Percentiles rank a stretch among this genome's conserved stretches.
These are phyloP conservation scores for Coniochaeta sp. DNA, from an alignment of 2,329 filamentous ascomycete species.

Conservation along the genomic window DNA sequence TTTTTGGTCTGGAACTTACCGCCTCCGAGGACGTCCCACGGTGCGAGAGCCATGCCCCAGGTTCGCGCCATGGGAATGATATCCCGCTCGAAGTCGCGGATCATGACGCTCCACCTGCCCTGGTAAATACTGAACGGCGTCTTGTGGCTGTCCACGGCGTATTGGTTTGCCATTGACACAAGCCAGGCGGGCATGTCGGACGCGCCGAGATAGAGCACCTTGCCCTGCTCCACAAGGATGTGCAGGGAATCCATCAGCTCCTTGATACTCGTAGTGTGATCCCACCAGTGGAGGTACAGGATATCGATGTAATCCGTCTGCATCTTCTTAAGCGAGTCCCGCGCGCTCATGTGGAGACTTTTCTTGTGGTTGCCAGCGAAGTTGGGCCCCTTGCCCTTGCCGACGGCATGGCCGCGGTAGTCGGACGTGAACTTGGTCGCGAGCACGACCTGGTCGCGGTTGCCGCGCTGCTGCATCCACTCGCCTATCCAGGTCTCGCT, in stretches of 20 bases:
- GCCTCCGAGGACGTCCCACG: conserved; percentile 53
- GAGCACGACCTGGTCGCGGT: conserved; percentile 46
- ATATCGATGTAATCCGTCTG: conserved; percentile 37
- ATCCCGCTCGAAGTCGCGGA: conserved; percentile 15
- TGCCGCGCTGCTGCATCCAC: conserved; percentile 42
- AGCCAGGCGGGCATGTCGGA: conserved; percentile 62
- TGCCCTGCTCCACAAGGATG: conserved; percentile 31
- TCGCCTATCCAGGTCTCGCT: conserved; percentile 52
- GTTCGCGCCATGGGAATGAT: conserved; percentile 31
- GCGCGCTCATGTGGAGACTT: conserved; percentile 32
- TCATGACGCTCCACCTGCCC: conserved; percentile 50
- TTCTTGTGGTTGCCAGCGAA: conserved; percentile 34
- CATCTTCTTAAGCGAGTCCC: conserved; percentile 37
- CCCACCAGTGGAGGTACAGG: conserved; percentile 38
- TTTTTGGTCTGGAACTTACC: conserved; percentile 39
- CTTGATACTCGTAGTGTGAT: conserved; percentile 31
- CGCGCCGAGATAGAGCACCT: conserved; percentile 33
- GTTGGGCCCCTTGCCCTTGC: conserved; percentile 31
- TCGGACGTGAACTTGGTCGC: conserved; percentile 49
- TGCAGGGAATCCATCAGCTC: conserved; percentile 36
- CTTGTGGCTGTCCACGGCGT: conserved; percentile 60
- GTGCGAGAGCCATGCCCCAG: conserved; percentile 44
- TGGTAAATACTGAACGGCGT: conserved; percentile 65
- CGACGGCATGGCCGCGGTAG: conserved; percentile 30
- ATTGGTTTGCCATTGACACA: conserved; percentile 33